phyloP scores from a whole-genome alignment of 257 asterid genomes.

The Solanum virginianum region DNA sequence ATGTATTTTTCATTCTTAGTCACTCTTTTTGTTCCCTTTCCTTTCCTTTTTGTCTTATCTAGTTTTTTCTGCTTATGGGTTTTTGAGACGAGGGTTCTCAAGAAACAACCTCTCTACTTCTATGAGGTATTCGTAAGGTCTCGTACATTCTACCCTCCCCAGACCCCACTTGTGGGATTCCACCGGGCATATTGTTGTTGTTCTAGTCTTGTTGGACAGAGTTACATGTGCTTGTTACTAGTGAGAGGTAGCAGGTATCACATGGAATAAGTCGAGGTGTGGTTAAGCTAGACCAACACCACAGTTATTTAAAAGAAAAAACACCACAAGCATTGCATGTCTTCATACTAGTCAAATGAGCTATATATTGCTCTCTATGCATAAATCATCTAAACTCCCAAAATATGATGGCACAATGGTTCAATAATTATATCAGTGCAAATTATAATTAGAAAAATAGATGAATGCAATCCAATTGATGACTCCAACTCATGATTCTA shows the following conservation, averaged over 20 bases:
- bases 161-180: too few relatives aligned
- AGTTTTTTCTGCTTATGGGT: too few relatives aligned
- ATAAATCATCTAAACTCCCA: neutral
- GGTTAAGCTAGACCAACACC: neutral
- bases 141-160: too few relatives aligned
- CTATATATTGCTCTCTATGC: neutral
- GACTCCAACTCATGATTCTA: neutral
- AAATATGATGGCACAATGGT: neutral
- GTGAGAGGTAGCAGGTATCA: neutral
- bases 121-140: too few relatives aligned
- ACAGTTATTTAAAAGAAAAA: neutral
- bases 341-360: neutral
- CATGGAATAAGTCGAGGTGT: neutral
- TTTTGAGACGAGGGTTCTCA: too few relatives aligned
- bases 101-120: too few relatives aligned
- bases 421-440: neutral
- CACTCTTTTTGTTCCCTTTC: too few relatives aligned
- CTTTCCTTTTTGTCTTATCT: too few relatives aligned
- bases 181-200: too few relatives aligned
- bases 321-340: neutral
- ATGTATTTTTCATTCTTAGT: too few relatives aligned
- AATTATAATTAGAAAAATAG: neutral
- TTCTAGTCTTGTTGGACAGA: neutral
- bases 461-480: neutral
- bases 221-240: neutral